A percentile compares a stretch with the other conserved stretches of the same genome.
These are phyloP conservation scores for Capsicum pubescens DNA, from an alignment of 257 asterid species.

Conservation along the genomic window DNA sequence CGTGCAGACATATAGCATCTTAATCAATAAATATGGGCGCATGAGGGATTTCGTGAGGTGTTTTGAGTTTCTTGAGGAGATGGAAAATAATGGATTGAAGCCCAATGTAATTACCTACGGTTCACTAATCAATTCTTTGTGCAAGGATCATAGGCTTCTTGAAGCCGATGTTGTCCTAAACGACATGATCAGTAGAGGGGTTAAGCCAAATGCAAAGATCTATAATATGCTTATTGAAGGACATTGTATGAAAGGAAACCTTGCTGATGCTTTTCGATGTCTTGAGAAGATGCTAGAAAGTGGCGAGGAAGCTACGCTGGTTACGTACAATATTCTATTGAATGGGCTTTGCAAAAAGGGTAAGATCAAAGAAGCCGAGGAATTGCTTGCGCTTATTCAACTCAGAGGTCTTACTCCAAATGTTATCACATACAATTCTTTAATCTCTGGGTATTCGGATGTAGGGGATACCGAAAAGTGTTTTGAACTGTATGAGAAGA, in stretches of 20 bases:
- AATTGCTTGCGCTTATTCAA: conserved; percentile 47
- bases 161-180: conserved; percentile 65
- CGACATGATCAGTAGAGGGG: conserved; percentile 66
- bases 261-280: conserved; percentile 49
- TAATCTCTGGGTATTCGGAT: conserved; percentile 62
- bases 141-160: conserved; percentile 65
- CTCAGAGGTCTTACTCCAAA: conserved; percentile 66
- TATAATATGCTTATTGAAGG: conserved; percentile 74
- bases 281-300: conserved; percentile 56
- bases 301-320: conserved; percentile 58
- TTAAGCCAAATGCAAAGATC: conserved; percentile 67
- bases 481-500: conserved; percentile 57
- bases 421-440: conserved; percentile 71
- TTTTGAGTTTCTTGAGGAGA: conserved; percentile 71
- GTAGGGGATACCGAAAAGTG: conserved; percentile 58
- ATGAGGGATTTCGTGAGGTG: conserved; percentile 59
- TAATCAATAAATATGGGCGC: conserved; percentile 66
- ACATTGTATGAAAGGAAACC: conserved; percentile 55
- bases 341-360: conserved; percentile 69
- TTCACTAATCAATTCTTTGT: conserved; percentile 67
- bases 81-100: conserved; percentile 59
- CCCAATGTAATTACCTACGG: conserved; percentile 71
- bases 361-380: conserved; percentile 65
- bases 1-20: conserved; percentile 71
- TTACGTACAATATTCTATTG: conserved; percentile 69